Evolutionary conservation across 441 rosid genomes (phyloP).

Genomic region (Rhodomyrtus psidioides): DNA sequence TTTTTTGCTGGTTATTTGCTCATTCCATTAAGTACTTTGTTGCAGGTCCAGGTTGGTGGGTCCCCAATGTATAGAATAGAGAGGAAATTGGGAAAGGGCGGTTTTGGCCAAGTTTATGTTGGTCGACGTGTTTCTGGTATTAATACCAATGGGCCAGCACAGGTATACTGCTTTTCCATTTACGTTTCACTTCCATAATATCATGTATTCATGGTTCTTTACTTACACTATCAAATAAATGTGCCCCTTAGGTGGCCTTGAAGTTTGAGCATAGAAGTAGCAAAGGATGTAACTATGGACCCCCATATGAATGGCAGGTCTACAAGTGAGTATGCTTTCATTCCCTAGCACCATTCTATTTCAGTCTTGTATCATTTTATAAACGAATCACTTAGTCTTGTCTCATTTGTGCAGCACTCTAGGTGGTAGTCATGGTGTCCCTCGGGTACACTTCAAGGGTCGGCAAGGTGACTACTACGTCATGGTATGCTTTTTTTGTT

Average conservation of each 20-base stretch:
- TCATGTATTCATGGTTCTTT: not conserved
- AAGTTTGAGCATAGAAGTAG: slow-evolving; percentile 73
- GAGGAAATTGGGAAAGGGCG: slow-evolving; percentile 5
- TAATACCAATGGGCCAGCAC: not conserved
- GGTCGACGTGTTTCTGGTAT: not conserved
- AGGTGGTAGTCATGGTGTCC: slow-evolving; percentile 95
- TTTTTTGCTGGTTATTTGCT: not conserved
- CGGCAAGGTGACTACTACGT: slow-evolving; percentile 89
- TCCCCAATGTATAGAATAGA: not conserved
- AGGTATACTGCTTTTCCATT: not conserved
- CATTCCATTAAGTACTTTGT: not conserved
- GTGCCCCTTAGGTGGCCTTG: slow-evolving; percentile 50
- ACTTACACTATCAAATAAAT: not conserved
- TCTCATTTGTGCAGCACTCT: slow-evolving; percentile 43
- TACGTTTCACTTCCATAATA: not conserved
- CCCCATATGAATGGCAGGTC: slow-evolving; percentile 71
- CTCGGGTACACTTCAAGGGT: slow-evolving; percentile 84
- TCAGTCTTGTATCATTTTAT: not conserved
- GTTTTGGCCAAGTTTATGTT: slow-evolving; percentile 9
- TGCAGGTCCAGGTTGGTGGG: slow-evolving; percentile 6
- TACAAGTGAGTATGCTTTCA: slow-evolving; percentile 35
- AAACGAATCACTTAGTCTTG: not conserved
- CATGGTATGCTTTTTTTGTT: slow-evolving; percentile 50
- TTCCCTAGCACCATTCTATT: not conserved
- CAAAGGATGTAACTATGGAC: slow-evolving; percentile 72